Evolutionary conservation across 371 early-diverging fungal species (phyloP).

Genomic region (Parasitella parasitica): DNA sequence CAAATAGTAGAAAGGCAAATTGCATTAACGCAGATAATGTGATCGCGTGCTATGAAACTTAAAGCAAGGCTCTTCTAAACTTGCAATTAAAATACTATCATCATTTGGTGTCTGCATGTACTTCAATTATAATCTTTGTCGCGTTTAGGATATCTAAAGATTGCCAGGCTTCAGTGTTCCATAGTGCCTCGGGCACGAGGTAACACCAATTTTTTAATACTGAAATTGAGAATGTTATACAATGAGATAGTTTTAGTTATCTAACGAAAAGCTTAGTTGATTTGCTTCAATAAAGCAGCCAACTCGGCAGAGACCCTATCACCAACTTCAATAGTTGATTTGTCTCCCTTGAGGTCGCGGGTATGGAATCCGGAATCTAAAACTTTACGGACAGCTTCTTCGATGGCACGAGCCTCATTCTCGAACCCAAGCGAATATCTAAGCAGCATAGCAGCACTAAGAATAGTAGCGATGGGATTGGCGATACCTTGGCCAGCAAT

Average conservation of each 20-base stretch:
- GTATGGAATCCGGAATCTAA: slow-evolving; percentile 87
- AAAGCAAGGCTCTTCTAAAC: no score
- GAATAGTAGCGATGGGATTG: slow-evolving; percentile 97
- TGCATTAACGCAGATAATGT: neutral
- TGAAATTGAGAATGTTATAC: neutral
- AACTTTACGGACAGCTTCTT: slow-evolving; percentile 90
- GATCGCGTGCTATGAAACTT: neutral
- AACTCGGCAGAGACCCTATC: slow-evolving; percentile 84
- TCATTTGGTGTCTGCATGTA: no score
- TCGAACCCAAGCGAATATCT: slow-evolving; percentile 91
- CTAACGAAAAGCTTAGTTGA: neutral
- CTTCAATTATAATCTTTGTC: no score
- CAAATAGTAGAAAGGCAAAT: neutral
- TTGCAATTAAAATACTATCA: no score
- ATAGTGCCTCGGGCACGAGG: no score
- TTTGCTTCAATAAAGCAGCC: slow-evolving; percentile 52
- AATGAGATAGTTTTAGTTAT: neutral
- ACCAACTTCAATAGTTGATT: slow-evolving; percentile 84
- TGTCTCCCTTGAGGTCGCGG: slow-evolving; percentile 84
- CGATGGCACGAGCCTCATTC: slow-evolving; percentile 85
- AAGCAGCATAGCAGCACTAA: slow-evolving; percentile 91
- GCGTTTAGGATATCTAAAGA: no score
- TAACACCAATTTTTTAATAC: no score
- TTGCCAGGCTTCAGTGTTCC: no score
- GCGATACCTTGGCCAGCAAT: slow-evolving; percentile 95